Percentiles rank a stretch among this genome's conserved stretches.
Evolutionary conservation across 2,329 filamentous ascomycete species (phyloP).

Genomic region (Botrytis byssoidea): DNA sequence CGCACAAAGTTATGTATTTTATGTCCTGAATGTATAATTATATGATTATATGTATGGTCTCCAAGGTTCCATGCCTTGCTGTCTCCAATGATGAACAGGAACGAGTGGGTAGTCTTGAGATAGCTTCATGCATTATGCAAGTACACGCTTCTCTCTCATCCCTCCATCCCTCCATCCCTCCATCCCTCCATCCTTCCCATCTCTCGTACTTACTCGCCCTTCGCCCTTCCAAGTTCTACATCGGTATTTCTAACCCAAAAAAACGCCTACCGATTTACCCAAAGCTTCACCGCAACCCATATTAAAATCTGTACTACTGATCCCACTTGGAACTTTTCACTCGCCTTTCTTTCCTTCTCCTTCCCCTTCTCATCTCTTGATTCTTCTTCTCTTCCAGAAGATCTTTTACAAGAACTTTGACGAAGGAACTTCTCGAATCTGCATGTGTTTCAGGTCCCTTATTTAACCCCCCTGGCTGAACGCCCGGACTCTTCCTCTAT

Average conservation of each 20-base stretch:
- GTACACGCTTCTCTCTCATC: background rate
- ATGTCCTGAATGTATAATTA: background rate
- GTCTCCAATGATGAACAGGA: constrained; percentile 12
- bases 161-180: background rate
- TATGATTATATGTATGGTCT: no score
- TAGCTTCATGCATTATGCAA: constrained; percentile 7
- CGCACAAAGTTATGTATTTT: background rate
- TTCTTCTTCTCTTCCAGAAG: background rate
- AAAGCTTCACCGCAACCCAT: constrained; percentile 12
- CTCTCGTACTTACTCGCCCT: background rate
- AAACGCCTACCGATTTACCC: background rate
- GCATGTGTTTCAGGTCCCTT: constrained; percentile 21
- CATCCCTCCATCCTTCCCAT: background rate
- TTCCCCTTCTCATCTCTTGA: background rate
- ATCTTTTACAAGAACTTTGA: background rate
- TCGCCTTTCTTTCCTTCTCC: background rate
- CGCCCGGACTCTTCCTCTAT: constrained; percentile 20
- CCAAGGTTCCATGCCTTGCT: background rate
- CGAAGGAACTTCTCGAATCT: constrained; percentile 12
- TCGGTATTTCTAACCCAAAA: background rate
- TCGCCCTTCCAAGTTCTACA: background rate
- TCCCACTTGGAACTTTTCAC: background rate
- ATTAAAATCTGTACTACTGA: constrained; percentile 9
- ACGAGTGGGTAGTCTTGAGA: background rate
- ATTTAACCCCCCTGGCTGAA: constrained; percentile 14